Percentiles rank a stretch among this genome's conserved stretches.
phyloP scores from a whole-genome alignment of 2,329 filamentous ascomycete species.

The Botrytis aclada region DNA sequence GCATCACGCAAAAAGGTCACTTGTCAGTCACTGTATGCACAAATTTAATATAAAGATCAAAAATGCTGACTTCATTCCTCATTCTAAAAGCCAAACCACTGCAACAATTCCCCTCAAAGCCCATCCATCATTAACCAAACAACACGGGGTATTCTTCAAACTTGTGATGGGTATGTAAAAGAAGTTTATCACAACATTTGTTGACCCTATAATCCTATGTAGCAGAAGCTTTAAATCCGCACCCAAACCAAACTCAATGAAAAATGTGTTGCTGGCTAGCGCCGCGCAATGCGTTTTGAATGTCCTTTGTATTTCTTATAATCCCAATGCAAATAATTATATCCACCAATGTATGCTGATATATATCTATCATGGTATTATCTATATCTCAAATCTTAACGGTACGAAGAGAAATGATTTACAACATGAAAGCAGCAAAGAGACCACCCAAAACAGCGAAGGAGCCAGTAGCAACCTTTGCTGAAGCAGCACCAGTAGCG shows the following conservation, averaged over 20 bases:
- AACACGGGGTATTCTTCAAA: neutral
- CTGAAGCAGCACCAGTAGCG: neutral
- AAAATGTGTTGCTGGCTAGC: neutral
- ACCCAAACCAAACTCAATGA: neutral
- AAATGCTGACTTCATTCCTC: neutral
- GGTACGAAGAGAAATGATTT: conserved; percentile 1
- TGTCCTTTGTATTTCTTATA: neutral
- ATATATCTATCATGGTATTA: neutral
- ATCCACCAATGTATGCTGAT: neutral
- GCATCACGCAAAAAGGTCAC: neutral
- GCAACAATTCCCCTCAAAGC: neutral
- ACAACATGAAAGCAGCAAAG: conserved; percentile 7
- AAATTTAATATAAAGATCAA: neutral
- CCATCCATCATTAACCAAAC: neutral
- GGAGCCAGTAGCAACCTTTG: conserved; percentile 2
- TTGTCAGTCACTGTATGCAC: neutral
- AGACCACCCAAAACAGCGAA: conserved; percentile 2
- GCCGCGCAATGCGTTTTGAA: conserved; percentile 2
- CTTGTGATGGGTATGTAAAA: conserved; percentile 1
- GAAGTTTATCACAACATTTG: conserved; percentile 15
- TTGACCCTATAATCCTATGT: conserved; percentile 7
- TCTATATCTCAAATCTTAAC: conserved; percentile 1
- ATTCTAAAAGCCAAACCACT: neutral
- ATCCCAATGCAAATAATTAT: neutral
- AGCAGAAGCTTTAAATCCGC: conserved; percentile 12